Base-by-base conservation (phyloP, 2,329 filamentous ascomycete genomes). In the Pseudocercospora eumusae region DNA sequence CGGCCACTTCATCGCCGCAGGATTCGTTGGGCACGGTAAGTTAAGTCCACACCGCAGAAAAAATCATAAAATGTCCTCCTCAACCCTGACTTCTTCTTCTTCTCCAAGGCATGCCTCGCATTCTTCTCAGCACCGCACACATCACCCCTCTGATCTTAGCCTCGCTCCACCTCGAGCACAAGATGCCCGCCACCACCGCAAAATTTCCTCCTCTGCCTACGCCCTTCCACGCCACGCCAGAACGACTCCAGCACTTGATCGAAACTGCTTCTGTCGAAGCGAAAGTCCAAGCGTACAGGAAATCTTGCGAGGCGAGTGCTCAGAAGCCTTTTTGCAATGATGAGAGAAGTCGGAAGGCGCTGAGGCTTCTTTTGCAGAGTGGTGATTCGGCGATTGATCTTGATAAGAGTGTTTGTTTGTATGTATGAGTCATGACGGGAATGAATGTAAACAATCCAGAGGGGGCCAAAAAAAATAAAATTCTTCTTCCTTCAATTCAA, bases 41-140 rank as follows among this genome's bases (percentile, higher is more conserved):
- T 36, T n/a, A n/a, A n/a, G n/a, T n/a, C n/a, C 36, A 3, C 7
- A n/a, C 13, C 9, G 15, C 15, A 33, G 4, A 4, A 52, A 1
- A 52, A 1, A 25, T 28, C 47, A 52, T 15, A 31, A n/a, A n/a
- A 52, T 25, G 9, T 25, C 1, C 7, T 27, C 23, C 23, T 25
- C 15, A 25, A 31, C 3, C 23, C 47, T 52, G 25, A 52, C 25
- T 25, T 52, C 7, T 25, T 25, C 4, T n/a, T n/a, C n/a, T n/a
- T n/a, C n/a, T n/a, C n/a, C n/a, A n/a, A 68, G 71, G 72, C 23
- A 75, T 75, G 73, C 72, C 73, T 21, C 71, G 73, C 1, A 73
- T 74, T 50, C 62, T 75, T 1, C 67, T 73, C 23, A 70, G 71
- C 1, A 66, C 71, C 0, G 71, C 73, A 1, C 67, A 73, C 28